phyloP scores from a whole-genome alignment of 441 rosid genomes.

The Adansonia madagascariensis region DNA sequence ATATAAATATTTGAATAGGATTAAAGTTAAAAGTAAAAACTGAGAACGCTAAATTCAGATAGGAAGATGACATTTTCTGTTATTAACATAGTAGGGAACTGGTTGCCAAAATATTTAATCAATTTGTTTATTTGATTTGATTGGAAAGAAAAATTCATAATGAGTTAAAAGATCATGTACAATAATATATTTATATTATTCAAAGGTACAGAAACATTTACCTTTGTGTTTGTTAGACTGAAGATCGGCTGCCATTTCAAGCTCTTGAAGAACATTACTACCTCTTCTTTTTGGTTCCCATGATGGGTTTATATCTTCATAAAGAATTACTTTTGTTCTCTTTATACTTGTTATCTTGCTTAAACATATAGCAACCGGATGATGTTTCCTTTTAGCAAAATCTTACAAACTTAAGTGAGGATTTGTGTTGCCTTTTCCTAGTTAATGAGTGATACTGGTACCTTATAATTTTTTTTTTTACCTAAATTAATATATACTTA shows the following conservation, averaged over 20 bases:
- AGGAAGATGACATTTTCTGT: not conserved
- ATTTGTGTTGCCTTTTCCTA: not conserved
- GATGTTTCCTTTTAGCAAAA: not conserved
- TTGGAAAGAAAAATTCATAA: conserved; percentile 1
- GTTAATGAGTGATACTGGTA: not conserved
- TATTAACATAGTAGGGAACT: not conserved
- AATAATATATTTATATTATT: not conserved
- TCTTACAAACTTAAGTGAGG: not conserved
- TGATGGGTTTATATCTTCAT: not conserved
- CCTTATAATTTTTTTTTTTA: not conserved
- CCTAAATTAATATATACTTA: not conserved
- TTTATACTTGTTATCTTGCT: conserved; percentile 10
- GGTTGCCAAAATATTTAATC: not conserved
- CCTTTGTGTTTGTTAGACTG: not conserved
- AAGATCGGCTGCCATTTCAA: not conserved
- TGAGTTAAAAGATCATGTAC: not conserved
- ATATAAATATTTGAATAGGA: not conserved
- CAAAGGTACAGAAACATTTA: not conserved
- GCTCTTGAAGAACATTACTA: not conserved
- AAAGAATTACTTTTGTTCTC: not conserved
- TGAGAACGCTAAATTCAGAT: conserved; percentile 1
- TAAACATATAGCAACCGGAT: not conserved
- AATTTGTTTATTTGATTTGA: conserved; percentile 2
- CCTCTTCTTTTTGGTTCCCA: not conserved
- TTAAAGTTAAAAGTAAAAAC: not conserved